Evolutionary conservation across 2,329 filamentous ascomycete genomes (phyloP).

Genomic region (Colletotrichum aenigma): DNA sequence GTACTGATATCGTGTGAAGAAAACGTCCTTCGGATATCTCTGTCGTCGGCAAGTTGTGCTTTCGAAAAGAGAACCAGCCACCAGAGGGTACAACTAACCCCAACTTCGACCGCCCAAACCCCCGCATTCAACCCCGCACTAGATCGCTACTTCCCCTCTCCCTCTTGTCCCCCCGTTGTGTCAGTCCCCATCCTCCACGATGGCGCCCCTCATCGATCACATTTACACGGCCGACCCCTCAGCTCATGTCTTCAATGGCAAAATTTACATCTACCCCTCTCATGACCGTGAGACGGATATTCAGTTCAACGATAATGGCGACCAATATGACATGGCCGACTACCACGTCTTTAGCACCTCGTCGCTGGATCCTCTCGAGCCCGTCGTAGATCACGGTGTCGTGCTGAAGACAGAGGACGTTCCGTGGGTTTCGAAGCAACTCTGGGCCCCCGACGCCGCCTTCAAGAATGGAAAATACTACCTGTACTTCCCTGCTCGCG

Average conservation of each 20-base stretch:
- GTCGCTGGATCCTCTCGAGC: conserved; percentile 55
- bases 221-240: conserved; percentile 83
- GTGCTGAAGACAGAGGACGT: conserved; percentile 69
- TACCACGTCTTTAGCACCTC: conserved; percentile 76
- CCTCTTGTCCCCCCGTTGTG: background rate
- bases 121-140: background rate
- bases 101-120: background rate
- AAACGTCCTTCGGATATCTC: background rate
- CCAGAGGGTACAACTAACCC: background rate
- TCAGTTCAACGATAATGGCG: conserved; percentile 80
- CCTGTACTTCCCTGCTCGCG: conserved; percentile 78
- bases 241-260: conserved; percentile 78
- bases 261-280: conserved; percentile 80
- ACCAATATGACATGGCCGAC: conserved; percentile 85
- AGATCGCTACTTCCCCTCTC: background rate
- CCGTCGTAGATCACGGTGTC: conserved; percentile 75
- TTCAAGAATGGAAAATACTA: conserved; percentile 72
- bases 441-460: conserved; percentile 82
- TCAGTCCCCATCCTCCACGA: conserved; percentile 18
- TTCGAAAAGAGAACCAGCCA: background rate
- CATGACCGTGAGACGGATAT: conserved; percentile 80
- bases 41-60: background rate
- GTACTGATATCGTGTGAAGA: background rate
- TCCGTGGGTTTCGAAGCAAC: conserved; percentile 79
- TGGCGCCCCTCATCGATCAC: conserved; percentile 71